Conservation (phyloP, 768 basidiomycete species). For the Podaxis sp. region DNA sequence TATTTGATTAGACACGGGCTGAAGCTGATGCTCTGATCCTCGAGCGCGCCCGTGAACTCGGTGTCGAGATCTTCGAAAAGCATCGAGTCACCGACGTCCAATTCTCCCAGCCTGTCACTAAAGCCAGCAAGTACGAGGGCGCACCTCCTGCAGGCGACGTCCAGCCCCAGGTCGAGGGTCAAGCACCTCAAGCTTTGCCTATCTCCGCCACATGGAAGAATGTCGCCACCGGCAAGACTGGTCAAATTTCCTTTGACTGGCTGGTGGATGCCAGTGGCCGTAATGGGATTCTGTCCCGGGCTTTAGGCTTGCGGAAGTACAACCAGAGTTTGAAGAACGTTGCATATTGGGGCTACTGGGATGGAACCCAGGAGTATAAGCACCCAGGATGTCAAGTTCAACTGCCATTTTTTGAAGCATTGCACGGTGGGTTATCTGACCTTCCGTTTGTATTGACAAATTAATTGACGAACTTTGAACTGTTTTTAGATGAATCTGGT, state of each 20-base stretch:
- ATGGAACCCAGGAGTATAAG: slow-evolving; percentile 38
- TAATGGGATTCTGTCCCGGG: slow-evolving; percentile 54
- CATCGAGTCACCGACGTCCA: slow-evolving; percentile 43
- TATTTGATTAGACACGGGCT: slow-evolving; percentile 38
- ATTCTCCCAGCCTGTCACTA: slow-evolving; percentile 38
- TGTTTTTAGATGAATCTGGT: slow-evolving; percentile 40
- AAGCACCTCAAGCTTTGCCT: slow-evolving; percentile 32
- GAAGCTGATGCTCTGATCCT: slow-evolving; percentile 56
- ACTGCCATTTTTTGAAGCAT: slow-evolving; percentile 51
- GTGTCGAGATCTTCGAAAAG: slow-evolving; percentile 45
- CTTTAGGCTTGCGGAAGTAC: slow-evolving; percentile 62
- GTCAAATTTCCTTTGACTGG: slow-evolving; percentile 51
- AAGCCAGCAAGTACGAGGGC: not conserved
- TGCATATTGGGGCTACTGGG: slow-evolving; percentile 63
- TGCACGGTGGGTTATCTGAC: slow-evolving; percentile 38
- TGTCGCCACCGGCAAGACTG: slow-evolving; percentile 29
- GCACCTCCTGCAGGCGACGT: slow-evolving; percentile 24
- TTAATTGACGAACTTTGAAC: not conserved
- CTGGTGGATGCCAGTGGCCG: slow-evolving; percentile 60
- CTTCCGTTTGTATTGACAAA: not conserved
- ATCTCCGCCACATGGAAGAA: slow-evolving; percentile 25
- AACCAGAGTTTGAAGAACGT: slow-evolving; percentile 52
- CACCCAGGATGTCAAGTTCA: slow-evolving; percentile 37
- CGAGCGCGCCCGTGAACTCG: slow-evolving; percentile 44
- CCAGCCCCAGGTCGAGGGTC: not conserved